Percentiles rank a stretch among this genome's conserved stretches.
Conservation (phyloP, 805 yeast species). For the Cyberlindnera americana region DNA sequence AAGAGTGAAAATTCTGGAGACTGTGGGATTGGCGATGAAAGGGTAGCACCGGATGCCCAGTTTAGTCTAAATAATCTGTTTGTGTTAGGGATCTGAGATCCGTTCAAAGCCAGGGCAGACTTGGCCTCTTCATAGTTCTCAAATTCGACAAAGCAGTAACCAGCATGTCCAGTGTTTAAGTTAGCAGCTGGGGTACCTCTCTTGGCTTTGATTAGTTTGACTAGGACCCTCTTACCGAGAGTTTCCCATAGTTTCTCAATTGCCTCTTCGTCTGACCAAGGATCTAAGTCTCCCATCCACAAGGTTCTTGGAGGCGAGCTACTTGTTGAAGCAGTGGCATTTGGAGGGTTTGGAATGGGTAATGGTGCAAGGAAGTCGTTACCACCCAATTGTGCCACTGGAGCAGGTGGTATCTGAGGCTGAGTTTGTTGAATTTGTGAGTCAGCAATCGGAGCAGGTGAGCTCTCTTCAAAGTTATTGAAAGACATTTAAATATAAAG, state of each 20-base stretch:
- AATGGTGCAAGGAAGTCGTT: constrained; percentile 25
- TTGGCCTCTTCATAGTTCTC: constrained; percentile 66
- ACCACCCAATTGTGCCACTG: constrained; percentile 25
- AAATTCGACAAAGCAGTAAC: constrained; percentile 79
- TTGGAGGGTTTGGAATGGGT: constrained; percentile 52
- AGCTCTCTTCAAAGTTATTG: constrained; percentile 4
- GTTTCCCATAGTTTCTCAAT: constrained; percentile 58
- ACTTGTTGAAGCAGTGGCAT: constrained; percentile 40
- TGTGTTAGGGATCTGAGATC: constrained; percentile 57
- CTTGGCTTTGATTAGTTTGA: constrained; percentile 59
- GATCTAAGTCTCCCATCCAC: constrained; percentile 89
- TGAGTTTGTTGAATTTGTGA: constrained; percentile 1
- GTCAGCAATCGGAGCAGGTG: constrained; percentile 6
- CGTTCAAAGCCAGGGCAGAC: constrained; percentile 62
- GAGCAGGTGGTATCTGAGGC: constrained; percentile 11
- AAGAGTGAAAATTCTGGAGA: constrained; percentile 74
- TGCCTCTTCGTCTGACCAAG: constrained; percentile 68
- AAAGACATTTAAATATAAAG: constrained; percentile 3
- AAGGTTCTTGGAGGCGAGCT: constrained; percentile 60
- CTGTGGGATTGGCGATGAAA: constrained; percentile 65
- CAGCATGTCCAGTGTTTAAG: constrained; percentile 42
- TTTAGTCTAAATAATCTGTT: constrained; percentile 68
- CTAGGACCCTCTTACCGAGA: constrained; percentile 52
- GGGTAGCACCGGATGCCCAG: constrained; percentile 84
- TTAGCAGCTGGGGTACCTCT: constrained; percentile 35